A percentile compares a stretch with the other conserved stretches of the same genome.
Evolutionary conservation across 164 flowering plant genomes (phyloP).

Genomic region (Cinnamomum micranthum): DNA sequence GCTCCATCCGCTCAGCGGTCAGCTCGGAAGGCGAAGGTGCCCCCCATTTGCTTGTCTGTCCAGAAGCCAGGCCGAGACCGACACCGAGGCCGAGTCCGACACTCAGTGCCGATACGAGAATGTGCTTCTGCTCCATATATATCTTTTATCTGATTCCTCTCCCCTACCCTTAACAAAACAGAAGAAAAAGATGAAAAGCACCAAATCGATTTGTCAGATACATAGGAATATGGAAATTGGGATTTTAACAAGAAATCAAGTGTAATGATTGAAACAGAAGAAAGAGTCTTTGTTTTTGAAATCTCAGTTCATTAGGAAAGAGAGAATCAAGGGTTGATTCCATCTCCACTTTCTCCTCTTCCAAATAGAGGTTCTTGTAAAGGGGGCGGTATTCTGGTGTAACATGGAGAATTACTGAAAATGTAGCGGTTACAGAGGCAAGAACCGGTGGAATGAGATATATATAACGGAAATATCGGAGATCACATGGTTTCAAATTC

Average conservation of each 20-base stretch:
- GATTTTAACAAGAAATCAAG: background rate
- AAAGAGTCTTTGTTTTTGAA: background rate
- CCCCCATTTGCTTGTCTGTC: conserved; percentile 61
- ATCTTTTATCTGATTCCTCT: conserved; percentile 1
- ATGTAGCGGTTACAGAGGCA: background rate
- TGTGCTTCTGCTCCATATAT: conserved; percentile 66
- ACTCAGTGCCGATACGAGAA: conserved; percentile 76
- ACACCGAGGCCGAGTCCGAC: conserved; percentile 90
- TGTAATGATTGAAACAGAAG: background rate
- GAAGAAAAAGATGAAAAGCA: background rate
- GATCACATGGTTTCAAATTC: background rate
- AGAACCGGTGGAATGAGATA: background rate
- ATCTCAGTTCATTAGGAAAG: background rate
- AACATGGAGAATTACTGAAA: background rate
- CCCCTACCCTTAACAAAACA: conserved; percentile 2
- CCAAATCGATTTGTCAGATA: background rate
- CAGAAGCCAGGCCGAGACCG: conserved; percentile 81
- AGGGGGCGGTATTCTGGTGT: background rate
- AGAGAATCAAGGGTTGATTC: background rate
- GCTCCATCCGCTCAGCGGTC: conserved; percentile 52
- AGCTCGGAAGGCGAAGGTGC: conserved; percentile 24
- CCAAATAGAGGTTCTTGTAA: background rate
- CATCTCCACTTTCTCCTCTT: background rate
- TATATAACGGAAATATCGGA: background rate
- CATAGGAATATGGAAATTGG: background rate